Percentiles rank a stretch among this genome's conserved stretches.
Evolutionary conservation across 306 rosid genomes (phyloP).

Genomic region (Rubus parviflorus): DNA sequence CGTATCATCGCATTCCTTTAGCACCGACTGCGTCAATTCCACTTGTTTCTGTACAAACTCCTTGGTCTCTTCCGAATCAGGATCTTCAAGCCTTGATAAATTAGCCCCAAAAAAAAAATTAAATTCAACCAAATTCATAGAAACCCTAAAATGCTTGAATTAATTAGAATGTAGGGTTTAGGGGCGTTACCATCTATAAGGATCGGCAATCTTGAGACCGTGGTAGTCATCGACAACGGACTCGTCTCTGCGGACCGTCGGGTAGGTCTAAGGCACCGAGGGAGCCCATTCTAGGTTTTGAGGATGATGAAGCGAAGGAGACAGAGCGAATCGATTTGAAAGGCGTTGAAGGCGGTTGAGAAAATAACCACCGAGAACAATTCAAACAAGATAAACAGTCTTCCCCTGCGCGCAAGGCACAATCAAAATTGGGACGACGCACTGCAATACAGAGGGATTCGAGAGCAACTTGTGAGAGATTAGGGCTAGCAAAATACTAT

Average conservation of each 20-base stretch:
- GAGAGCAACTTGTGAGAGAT: constrained; percentile 1
- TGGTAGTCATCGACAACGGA: constrained; percentile 71
- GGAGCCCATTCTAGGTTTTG: constrained; percentile 52
- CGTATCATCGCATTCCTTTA: no score
- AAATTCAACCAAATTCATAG: no score
- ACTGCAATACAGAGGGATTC: background rate
- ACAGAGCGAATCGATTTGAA: constrained; percentile 18
- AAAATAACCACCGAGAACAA: background rate
- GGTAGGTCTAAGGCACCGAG: constrained; percentile 43
- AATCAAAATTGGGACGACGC: background rate
- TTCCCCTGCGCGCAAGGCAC: background rate
- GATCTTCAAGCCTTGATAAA: no score
- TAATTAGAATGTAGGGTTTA: background rate
- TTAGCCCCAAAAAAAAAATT: no score
- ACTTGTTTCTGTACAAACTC: no score
- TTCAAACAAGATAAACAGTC: background rate
- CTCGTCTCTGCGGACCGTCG: constrained; percentile 62
- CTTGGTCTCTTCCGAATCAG: no score
- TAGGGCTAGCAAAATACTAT: background rate
- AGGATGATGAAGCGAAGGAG: background rate
- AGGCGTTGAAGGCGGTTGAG: constrained; percentile 7
- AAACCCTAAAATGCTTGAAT: no score
- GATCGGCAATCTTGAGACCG: constrained; percentile 66
- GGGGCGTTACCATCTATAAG: constrained; percentile 66
- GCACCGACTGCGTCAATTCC: no score